Evolutionary conservation across 2,329 filamentous ascomycete species (phyloP), one percentile per base, ranked within the genome.

Genomic region (Endoconidiophora polonica): DNA sequence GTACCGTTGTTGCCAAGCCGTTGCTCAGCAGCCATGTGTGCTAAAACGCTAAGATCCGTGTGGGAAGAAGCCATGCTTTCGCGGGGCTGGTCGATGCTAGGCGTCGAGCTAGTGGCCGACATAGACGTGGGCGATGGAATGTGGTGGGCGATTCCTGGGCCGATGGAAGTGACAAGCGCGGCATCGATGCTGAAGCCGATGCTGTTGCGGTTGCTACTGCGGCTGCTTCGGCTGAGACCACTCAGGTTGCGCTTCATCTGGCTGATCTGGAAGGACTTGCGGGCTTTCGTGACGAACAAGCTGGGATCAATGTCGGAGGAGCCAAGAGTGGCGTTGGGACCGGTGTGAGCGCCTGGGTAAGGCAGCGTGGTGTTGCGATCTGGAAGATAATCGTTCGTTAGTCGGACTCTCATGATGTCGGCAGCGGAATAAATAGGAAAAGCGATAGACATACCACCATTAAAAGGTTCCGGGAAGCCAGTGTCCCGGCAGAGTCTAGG

Each of bases 341-440:
- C 72, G 5, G 74, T 66, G 56, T 78, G 69, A 52, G 77, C 77
- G 16, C 78, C 75, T 20, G 77, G 77, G 54, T 81, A 76, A 18
- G 73, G 74, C 14, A 76, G 65, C 2, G 76, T 77, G 12, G 77
- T 81, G 57, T 78, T 81, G 54, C 70, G 67, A 43, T 61, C 71
- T 71, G 53, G 2, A 46, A 18, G 18, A 37, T 2, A 16, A 18
- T 16, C 6, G 39, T 49, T 33, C 37, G 46, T 39, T 29, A 42
- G 36, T 44, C 9, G 4, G 22, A 12, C 24, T 24, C n/a, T 9
- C 23, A 23, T 38, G 10, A 20, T 6, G 26, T 23, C 7, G 16
- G 38, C 20, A 18, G 22, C 24, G 26, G 7, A n/a, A 7, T 14
- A 48, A 18, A 3, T n/a, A 33, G 10, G 23, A 37, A 38, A 18